Conservation (phyloP, 2,329 filamentous ascomycete species). For the Talaromyces islandicus region DNA sequence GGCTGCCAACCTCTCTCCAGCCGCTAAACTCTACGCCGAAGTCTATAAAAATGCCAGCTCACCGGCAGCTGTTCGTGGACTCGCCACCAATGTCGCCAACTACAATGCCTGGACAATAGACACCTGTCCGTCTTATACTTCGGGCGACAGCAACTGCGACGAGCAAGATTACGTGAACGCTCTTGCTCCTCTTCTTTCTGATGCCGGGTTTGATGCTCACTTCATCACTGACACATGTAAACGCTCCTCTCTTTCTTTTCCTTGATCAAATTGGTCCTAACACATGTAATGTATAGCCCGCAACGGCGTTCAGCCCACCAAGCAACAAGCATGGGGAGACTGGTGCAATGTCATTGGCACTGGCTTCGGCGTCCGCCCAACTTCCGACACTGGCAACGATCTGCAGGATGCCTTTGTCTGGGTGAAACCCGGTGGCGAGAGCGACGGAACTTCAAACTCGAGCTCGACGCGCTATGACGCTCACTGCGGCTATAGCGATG, state of each 20-base stretch:
- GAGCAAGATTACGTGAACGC: conserved; percentile 49
- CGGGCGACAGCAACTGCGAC: conserved; percentile 46
- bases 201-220: conserved; percentile 45
- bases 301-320: conserved; percentile 56
- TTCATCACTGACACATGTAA: conserved; percentile 51
- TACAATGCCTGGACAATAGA: conserved; percentile 51
- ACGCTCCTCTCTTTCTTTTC: conserved; percentile 10
- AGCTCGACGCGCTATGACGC: conserved; percentile 48
- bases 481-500: conserved; percentile 49
- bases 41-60: conserved; percentile 44
- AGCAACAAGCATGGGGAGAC: conserved; percentile 54
- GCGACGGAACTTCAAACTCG: conserved; percentile 46
- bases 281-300: conserved; percentile 37
- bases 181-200: conserved; percentile 43
- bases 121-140: conserved; percentile 40
- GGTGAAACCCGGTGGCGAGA: conserved; percentile 61
- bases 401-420: conserved; percentile 63
- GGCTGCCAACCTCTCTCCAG: conserved; percentile 52
- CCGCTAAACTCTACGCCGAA: conserved; percentile 43
- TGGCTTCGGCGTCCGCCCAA: conserved; percentile 60
- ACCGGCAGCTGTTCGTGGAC: conserved; percentile 45
- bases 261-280: neutral
- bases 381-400: conserved; percentile 53
- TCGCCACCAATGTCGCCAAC: conserved; percentile 54
- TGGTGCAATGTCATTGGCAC: conserved; percentile 63